Evolutionary conservation across 129 eudicot species (phyloP).

Genomic region (Sambucus nigra): DNA sequence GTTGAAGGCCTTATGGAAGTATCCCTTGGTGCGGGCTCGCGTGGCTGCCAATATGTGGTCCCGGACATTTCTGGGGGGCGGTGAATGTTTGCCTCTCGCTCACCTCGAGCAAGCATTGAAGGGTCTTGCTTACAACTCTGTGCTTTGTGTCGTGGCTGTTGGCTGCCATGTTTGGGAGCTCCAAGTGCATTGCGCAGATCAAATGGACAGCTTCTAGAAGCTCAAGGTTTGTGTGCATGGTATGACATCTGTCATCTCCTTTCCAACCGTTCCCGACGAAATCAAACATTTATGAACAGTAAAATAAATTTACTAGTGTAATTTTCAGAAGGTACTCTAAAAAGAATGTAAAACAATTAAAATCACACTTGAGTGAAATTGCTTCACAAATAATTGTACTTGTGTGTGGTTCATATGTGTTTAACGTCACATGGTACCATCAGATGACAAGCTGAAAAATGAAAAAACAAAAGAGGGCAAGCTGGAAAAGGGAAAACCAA

Average conservation of each 20-base stretch:
- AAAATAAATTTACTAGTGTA: too few species aligned
- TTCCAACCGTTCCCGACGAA: slow-evolving; percentile 67
- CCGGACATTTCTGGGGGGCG: slow-evolving; percentile 86
- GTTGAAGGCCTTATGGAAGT: slow-evolving; percentile 56
- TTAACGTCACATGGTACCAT: too few species aligned
- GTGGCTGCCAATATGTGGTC: slow-evolving; percentile 95
- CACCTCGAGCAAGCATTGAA: slow-evolving; percentile 56
- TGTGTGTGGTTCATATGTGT: too few species aligned
- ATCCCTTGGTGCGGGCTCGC: slow-evolving; percentile 76
- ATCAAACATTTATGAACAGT: not conserved
- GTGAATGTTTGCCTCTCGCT: slow-evolving; percentile 77
- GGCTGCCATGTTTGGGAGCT: slow-evolving; percentile 96
- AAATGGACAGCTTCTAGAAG: slow-evolving; percentile 89
- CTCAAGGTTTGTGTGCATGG: slow-evolving; percentile 96
- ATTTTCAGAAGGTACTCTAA: too few species aligned
- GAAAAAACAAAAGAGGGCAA: too few species aligned
- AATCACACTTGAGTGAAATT: too few species aligned
- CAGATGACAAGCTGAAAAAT: too few species aligned
- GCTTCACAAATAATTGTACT: too few species aligned
- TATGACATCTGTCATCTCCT: slow-evolving; percentile 97
- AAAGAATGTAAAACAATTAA: too few species aligned
- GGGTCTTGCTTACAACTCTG: slow-evolving; percentile 76
- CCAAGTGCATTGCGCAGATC: slow-evolving; percentile 88
- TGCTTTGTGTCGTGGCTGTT: slow-evolving; percentile 68
- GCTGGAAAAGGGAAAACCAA: too few species aligned